Conservation (phyloP, 768 basidiomycete species). For the Tylopilus sp. region DNA sequence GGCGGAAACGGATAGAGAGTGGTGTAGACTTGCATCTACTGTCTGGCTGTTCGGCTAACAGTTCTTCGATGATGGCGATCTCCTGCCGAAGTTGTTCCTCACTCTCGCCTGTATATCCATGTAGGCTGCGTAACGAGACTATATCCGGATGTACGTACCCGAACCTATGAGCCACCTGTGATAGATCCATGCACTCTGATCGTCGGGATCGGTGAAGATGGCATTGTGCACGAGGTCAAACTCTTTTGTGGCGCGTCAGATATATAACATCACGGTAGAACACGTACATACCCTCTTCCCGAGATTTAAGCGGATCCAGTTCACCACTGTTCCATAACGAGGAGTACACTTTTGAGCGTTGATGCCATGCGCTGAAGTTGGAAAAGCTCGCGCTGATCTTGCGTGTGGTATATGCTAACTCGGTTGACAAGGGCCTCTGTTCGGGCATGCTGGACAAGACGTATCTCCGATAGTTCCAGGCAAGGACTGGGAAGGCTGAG, state of each 20-base stretch:
- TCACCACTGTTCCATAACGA: slow-evolving; percentile 61
- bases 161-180: slow-evolving; percentile 94
- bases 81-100: slow-evolving; percentile 63
- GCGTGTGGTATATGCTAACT: slow-evolving; percentile 79
- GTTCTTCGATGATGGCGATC: slow-evolving; percentile 73
- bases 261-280: not conserved
- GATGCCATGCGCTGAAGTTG: slow-evolving; percentile 99
- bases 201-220: slow-evolving; percentile 93
- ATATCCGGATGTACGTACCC: slow-evolving; percentile 42
- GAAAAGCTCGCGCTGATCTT: slow-evolving; percentile 96
- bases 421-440: slow-evolving; percentile 53
- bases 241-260: slow-evolving; percentile 48
- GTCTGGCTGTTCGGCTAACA: slow-evolving; percentile 86
- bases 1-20: not conserved
- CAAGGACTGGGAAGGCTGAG: slow-evolving; percentile 63
- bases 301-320: slow-evolving; percentile 49
- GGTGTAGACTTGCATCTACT: slow-evolving; percentile 70
- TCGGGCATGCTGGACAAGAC: slow-evolving; percentile 69
- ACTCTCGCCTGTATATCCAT: slow-evolving; percentile 49
- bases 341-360: slow-evolving; percentile 77
- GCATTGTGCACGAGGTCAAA: slow-evolving; percentile 91
- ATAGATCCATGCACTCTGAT: slow-evolving; percentile 98
- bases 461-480: slow-evolving; percentile 93
- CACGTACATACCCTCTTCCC: slow-evolving; percentile 59
- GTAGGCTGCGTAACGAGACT: not conserved